These are phyloP conservation scores for Paecilomyces fulvus DNA, from an alignment of 2,329 filamentous ascomycete species.

Conservation along the genomic window DNA sequence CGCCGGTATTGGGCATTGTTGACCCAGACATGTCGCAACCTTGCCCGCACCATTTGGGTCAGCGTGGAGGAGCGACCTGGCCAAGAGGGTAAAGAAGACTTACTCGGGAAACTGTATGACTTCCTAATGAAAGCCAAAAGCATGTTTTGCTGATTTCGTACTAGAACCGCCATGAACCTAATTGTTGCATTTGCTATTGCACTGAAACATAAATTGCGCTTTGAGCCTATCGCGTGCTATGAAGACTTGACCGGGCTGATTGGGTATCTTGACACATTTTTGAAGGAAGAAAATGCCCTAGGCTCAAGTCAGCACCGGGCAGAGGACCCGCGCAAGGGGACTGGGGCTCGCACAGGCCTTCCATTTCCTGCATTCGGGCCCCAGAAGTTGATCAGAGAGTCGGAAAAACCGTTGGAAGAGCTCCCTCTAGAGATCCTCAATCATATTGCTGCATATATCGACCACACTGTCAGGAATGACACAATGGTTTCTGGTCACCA, in stretches of 20 bases:
- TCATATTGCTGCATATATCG: constrained; percentile 60
- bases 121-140: not conserved
- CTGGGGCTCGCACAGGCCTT: constrained; percentile 66
- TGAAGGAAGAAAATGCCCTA: constrained; percentile 46
- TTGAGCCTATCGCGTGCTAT: constrained; percentile 72
- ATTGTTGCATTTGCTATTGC: constrained; percentile 68
- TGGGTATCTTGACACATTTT: constrained; percentile 66
- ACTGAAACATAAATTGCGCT: constrained; percentile 74
- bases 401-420: constrained; percentile 66
- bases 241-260: constrained; percentile 63
- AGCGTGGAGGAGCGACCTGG: constrained; percentile 58
- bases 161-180: constrained; percentile 61
- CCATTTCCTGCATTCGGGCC: constrained; percentile 72
- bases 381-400: constrained; percentile 65
- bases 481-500: constrained; percentile 31
- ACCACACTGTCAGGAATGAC: constrained; percentile 45
- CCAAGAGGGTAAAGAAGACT: constrained; percentile 53
- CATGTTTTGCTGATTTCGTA: not conserved
- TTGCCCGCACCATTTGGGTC: constrained; percentile 72
- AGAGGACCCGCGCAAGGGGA: constrained; percentile 45
- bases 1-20: constrained; percentile 55
- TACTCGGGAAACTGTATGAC: constrained; percentile 57
- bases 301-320: constrained; percentile 29
- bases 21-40: constrained; percentile 47
- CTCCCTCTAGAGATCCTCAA: constrained; percentile 74